phyloP scores from a whole-genome alignment of 768 basidiomycete genomes.

The Pleurotus cornucopiae region DNA sequence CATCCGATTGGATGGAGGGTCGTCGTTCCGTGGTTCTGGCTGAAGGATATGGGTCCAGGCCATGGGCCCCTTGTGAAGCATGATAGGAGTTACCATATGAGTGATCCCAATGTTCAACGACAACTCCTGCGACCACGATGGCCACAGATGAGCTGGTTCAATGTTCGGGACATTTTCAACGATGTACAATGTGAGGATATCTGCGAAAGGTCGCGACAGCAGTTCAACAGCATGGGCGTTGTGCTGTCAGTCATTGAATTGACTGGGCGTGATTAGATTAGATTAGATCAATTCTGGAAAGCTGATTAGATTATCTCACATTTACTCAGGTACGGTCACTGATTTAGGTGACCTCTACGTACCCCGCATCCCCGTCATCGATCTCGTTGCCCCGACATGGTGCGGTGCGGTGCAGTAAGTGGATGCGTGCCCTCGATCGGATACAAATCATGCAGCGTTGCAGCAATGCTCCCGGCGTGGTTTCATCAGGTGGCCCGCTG shows the following conservation, averaged over 20 bases:
- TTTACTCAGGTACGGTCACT: background rate
- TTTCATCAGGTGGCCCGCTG: conserved; percentile 1
- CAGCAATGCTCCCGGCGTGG: background rate
- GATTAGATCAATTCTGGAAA: background rate
- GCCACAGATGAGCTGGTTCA: too few species aligned
- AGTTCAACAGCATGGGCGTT: background rate
- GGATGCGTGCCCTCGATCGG: background rate
- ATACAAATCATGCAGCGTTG: background rate
- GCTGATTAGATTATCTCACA: conserved; percentile 1
- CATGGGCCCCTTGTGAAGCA: too few species aligned
- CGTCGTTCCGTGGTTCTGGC: too few species aligned
- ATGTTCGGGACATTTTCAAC: too few species aligned
- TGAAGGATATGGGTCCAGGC: too few species aligned
- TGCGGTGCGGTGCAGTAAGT: background rate
- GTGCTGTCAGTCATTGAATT: background rate
- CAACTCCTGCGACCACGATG: too few species aligned
- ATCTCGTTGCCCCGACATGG: background rate
- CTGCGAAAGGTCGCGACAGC: background rate
- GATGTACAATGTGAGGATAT: too few species aligned
- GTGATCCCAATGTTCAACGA: too few species aligned
- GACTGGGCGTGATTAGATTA: background rate
- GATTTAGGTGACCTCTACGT: background rate
- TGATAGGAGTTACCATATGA: too few species aligned
- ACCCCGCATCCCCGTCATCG: conserved; percentile 5
- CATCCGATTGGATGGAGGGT: too few species aligned